Evolutionary conservation across 225 moss, liverwort and hornwort genomes (phyloP).

Genomic region (Neckera pumila): DNA sequence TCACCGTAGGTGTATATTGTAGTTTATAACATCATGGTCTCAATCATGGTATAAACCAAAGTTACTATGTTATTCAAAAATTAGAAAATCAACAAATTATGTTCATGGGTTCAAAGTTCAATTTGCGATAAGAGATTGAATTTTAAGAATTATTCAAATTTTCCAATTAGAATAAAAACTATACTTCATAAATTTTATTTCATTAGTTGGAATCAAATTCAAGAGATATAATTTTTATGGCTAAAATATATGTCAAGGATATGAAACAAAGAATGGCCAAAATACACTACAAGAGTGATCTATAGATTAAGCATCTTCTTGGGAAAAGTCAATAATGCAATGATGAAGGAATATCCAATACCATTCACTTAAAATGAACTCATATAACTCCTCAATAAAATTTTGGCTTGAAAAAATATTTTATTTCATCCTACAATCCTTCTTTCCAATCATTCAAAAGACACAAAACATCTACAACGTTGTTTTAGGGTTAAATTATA

Average conservation of each 20-base stretch:
- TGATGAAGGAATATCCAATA: background rate
- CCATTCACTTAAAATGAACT: background rate
- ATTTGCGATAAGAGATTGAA: too few species aligned
- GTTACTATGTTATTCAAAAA: too few species aligned
- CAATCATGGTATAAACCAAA: background rate
- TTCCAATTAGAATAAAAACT: background rate
- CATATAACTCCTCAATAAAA: background rate
- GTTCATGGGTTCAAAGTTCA: background rate
- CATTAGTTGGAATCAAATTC: background rate
- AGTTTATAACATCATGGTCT: background rate
- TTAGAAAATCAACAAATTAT: background rate
- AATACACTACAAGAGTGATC: background rate
- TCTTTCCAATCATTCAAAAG: background rate
- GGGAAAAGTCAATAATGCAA: background rate
- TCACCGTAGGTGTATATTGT: background rate
- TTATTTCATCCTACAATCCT: rapidly evolving
- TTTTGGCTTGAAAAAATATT: background rate
- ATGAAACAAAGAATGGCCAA: background rate
- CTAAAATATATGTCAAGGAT: background rate
- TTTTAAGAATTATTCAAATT: background rate
- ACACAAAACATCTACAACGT: rapidly evolving
- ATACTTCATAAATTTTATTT: background rate
- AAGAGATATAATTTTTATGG: background rate
- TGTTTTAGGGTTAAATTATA: background rate
- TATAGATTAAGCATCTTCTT: background rate